phyloP scores from a whole-genome alignment of 495 filamentous ascomycete genomes.

The Pseudotulostoma volvatum region DNA sequence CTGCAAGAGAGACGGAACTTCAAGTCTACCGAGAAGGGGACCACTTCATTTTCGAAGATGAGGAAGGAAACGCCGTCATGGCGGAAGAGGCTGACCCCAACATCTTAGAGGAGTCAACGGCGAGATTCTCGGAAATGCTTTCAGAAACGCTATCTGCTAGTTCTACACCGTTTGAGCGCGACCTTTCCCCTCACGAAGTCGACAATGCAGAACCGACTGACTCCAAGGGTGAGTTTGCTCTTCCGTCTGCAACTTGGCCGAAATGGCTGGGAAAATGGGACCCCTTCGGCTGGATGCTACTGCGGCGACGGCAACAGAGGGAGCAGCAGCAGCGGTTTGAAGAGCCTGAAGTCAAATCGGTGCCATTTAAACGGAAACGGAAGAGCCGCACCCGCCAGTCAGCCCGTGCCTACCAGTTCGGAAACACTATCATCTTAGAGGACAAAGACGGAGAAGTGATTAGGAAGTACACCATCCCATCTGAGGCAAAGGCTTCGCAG shows the following conservation, averaged over 20 bases:
- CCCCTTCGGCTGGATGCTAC: no score
- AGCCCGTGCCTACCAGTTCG: slow-evolving; percentile 87
- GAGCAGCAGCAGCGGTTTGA: slow-evolving; percentile 37
- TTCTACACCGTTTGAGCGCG: no score
- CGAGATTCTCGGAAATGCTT: no score
- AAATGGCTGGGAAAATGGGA: slow-evolving; percentile 22
- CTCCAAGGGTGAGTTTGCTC: no score
- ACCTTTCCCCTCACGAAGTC: no score
- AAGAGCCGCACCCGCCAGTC: slow-evolving; percentile 34
- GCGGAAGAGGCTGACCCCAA: slow-evolving; percentile 28
- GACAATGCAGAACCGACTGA: no score
- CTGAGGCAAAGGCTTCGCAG: slow-evolving; percentile 17
- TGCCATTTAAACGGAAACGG: slow-evolving; percentile 7
- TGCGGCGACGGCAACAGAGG: no score
- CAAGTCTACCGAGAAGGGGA: slow-evolving; percentile 73
- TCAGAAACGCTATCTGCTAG: no score
- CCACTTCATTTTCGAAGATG: slow-evolving; percentile 69
- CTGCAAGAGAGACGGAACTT: slow-evolving; percentile 26
- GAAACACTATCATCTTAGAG: slow-evolving; percentile 94
- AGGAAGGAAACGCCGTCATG: slow-evolving; percentile 71
- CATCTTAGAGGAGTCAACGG: slow-evolving; percentile 26
- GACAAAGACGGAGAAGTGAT: slow-evolving; percentile 95
- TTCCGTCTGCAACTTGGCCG: no score
- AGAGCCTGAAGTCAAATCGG: no score
- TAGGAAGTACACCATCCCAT: slow-evolving; percentile 83